Percentiles rank a stretch among this genome's conserved stretches.
Conservation (phyloP, 1,284 basidiomycete genomes). For the Trichosporon sp. region DNA sequence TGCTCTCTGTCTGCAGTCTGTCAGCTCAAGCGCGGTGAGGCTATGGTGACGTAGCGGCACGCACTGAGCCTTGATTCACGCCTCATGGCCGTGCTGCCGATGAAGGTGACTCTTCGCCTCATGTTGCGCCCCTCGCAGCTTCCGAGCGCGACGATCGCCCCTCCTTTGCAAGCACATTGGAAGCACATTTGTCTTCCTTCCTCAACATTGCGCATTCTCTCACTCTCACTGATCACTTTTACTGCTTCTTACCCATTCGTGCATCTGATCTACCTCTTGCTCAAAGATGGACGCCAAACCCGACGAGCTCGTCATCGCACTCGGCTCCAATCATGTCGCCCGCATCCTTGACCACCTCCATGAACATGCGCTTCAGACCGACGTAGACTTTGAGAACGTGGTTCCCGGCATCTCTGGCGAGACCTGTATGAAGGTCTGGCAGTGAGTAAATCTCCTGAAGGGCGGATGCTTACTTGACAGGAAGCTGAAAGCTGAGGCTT, state of each 20-base stretch:
- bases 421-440: background rate
- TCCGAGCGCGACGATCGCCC: background rate
- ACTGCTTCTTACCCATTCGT: background rate
- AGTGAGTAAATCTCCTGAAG: background rate
- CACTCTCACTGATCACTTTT: background rate
- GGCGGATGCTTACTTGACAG: background rate
- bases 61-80: too few relatives aligned
- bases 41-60: too few relatives aligned
- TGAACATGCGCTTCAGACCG: background rate
- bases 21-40: too few relatives aligned
- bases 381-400: background rate
- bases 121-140: background rate
- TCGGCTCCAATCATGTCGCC: background rate
- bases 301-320: background rate
- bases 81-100: background rate
- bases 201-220: background rate
- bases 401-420: background rate
- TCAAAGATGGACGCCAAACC: background rate
- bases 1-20: too few relatives aligned
- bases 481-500: background rate
- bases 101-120: background rate
- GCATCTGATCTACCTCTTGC: background rate
- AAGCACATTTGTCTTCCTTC: background rate
- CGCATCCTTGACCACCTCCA: background rate
- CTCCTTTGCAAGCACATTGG: background rate